Evolutionary conservation across 106 monocot genomes (phyloP).

Genomic region (Triglochin maritima): DNA sequence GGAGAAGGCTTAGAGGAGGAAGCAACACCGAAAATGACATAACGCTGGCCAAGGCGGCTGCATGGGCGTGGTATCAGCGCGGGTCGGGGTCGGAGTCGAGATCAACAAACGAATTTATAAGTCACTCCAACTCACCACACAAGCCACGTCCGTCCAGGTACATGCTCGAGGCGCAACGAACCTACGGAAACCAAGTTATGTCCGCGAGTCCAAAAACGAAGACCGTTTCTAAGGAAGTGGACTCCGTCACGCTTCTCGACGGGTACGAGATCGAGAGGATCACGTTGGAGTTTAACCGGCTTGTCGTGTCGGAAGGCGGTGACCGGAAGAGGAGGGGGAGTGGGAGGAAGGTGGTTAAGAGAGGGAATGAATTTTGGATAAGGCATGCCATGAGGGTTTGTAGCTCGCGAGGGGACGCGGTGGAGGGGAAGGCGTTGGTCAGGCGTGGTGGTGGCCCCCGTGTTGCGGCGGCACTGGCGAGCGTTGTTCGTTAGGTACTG

Average conservation of each 20-base stretch:
- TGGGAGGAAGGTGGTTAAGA: neutral
- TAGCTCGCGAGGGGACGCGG: constrained; percentile 16
- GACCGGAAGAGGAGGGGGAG: neutral
- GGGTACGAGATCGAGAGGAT: constrained; percentile 54
- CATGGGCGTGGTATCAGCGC: constrained; percentile 37
- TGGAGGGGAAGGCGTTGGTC: constrained; percentile 10
- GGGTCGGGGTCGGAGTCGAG: constrained; percentile 11
- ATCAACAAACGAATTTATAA: neutral
- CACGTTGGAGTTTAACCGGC: constrained; percentile 34
- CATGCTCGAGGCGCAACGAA: constrained; percentile 19
- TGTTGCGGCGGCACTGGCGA: neutral
- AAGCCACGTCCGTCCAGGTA: constrained; percentile 18
- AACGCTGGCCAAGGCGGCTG: constrained; percentile 26
- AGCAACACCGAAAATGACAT: neutral
- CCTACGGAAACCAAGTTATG: neutral
- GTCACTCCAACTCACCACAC: neutral
- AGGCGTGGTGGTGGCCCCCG: neutral
- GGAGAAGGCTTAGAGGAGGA: constrained; percentile 1
- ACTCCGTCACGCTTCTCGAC: constrained; percentile 23
- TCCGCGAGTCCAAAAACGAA: too few relatives aligned
- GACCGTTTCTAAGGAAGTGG: neutral
- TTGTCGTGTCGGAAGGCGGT: neutral
- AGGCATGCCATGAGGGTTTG: constrained; percentile 32
- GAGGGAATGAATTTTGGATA: constrained; percentile 15
- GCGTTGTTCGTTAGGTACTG: too few relatives aligned